phyloP scores from a whole-genome alignment of 331 rosid genomes.

The Quercus lobata region DNA sequence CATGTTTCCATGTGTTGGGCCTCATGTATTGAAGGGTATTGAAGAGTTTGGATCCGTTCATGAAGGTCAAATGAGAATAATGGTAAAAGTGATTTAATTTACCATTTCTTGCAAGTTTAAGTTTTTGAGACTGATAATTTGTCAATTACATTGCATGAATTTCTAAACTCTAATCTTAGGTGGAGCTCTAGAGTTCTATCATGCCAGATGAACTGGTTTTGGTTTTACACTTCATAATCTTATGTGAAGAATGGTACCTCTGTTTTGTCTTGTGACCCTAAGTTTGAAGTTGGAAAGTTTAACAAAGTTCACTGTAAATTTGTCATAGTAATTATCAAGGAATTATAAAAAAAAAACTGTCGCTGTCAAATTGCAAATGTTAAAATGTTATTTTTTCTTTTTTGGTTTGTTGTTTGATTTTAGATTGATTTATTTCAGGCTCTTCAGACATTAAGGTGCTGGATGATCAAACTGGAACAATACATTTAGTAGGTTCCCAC shows the following conservation, averaged over 20 bases:
- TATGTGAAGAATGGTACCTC: background rate
- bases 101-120: too few species aligned
- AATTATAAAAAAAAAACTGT: background rate
- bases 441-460: conserved; percentile 78
- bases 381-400: background rate
- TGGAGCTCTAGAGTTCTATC: background rate
- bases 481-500: conserved; percentile 92
- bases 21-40: too few species aligned
- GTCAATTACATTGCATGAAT: background rate
- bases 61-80: too few species aligned
- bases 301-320: background rate
- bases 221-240: background rate
- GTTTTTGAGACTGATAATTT: too few species aligned
- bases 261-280: background rate
- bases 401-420: conserved; percentile 8
- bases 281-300: background rate
- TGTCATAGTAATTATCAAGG: background rate
- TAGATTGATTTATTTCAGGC: conserved; percentile 54
- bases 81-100: too few species aligned
- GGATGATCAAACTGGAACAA: conserved; percentile 87
- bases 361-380: conserved; percentile 1
- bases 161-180: background rate
- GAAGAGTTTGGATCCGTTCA: too few species aligned
- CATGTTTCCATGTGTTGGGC: too few species aligned
- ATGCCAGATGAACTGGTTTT: background rate